Base-by-base conservation (phyloP, 495 filamentous ascomycete genomes). In the Penicillium roqueforti region DNA sequence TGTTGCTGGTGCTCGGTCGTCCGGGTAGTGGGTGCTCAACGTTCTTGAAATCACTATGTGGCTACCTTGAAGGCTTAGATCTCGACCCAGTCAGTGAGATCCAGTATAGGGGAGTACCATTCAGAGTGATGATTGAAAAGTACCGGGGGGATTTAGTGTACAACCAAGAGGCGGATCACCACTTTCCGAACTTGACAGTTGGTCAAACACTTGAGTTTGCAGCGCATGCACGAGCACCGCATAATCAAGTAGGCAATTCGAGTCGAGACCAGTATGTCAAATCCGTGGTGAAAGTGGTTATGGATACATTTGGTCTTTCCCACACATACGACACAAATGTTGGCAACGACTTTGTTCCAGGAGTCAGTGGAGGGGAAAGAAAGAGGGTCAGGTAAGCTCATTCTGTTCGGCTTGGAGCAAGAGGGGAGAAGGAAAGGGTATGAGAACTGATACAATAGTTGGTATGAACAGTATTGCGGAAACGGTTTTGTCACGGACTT, bases 361-460 rank as follows among this genome's bases (percentile, higher is more conserved):
- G 91, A 56, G 82, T 95, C 19, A 89, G 85, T 3, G 91, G 91
- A 37, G 91, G 91, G 45, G 91, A 96, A 66, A 73, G 89, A 36
- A 95, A 95, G 71, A 83, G 73, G 57, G 73, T 77, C 26, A 68
- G 70, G 70, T 73, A 54, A 29, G 54, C 32, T 38, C 6, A 19
- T 29, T 22, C 6, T 28, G 2, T 28, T 28, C 6, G 1, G 7
- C 26, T 28, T 28, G 6, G 26, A 7, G 26, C 1, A 0, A 22
- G 7, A 18, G 0, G 14, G 39, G 7, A 10, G 9, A 2, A 22
- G n/a, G n/a, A n/a, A n/a, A 22, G 4, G 9, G 9, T 16, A 6
- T 6, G 18, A 7, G 43, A 23, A n/a, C 23, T 32, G 1, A n/a
- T 26, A 37, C 5, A 34, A n/a, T n/a, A n/a, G 50, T 43, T 54